Base-by-base conservation (phyloP, 169 alveolate genomes). In the Eimeria praecox region DNA sequence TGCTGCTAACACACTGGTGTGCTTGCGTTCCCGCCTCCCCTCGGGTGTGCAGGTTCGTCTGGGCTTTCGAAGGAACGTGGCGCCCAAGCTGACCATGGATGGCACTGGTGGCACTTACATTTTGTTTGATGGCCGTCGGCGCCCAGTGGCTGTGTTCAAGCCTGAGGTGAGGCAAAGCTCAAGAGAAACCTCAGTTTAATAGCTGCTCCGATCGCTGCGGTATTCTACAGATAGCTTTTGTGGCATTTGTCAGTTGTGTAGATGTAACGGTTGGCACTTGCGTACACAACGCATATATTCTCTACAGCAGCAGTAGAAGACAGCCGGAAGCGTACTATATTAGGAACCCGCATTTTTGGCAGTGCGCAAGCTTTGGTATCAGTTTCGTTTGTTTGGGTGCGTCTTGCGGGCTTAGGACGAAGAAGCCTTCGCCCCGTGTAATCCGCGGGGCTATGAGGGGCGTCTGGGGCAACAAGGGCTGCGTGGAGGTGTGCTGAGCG, bases 21-120 rank as follows among this genome's bases (percentile, higher is more conserved):
- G 59, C 35, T 42, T 30, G 59, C 54, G 35, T 27, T 62, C 40
- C 20, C 40, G 14, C 56, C 33, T 38, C 20, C 20, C 38, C 9
- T 12, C 86, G 49, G n/a, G 54, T 24, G 35, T 38, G 56, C 99
- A 98, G 71, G 97, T 99, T 33, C 97, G 97, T 73, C 97, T 97
- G 52, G 99, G 99, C 8, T 97, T 99, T 95, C 97, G 98, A 77
- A 95, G 97, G 90, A 99, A 99, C 87, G 98, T 99, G 27, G 98
- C 97, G 30, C 99, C 99, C 2, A 98, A 98, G 96, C 98, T 99
- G 94, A 98, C 99, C 59, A 98, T 99, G 97, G 99, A 99, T 94
- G 99, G 99, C 14, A 99, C 99, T 20, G 99, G 99, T 33, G 99
- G 99, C 24, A 98, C 99, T 27, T 99, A 99, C 96, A 96, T 98